Evolutionary conservation across 495 filamentous ascomycete genomes (phyloP).

Genomic region (Lasiosphaeris hirsuta): DNA sequence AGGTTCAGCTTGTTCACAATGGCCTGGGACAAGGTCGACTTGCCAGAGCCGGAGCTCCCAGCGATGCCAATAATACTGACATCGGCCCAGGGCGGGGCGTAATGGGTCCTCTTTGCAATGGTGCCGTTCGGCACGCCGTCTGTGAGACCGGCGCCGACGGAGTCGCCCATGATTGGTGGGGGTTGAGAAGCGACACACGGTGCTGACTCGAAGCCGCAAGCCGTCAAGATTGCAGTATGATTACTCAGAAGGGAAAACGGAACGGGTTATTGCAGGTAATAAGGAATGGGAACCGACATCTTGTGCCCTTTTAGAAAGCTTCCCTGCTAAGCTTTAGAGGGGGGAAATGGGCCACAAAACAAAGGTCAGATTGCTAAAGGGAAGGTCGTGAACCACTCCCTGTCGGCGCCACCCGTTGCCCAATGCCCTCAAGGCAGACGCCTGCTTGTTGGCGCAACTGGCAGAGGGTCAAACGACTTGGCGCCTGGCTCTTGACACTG

Average conservation of each 20-base stretch:
- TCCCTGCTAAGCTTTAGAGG: too few species aligned
- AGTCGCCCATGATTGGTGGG: slow-evolving; percentile 4
- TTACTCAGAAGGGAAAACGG: background rate
- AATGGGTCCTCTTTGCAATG: slow-evolving; percentile 57
- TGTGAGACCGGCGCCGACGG: slow-evolving; percentile 9
- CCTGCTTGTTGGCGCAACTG: too few species aligned
- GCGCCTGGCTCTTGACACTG: background rate
- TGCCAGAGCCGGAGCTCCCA: slow-evolving; percentile 92
- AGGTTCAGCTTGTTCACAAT: slow-evolving; percentile 87
- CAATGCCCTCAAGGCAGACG: too few species aligned
- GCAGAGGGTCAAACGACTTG: background rate
- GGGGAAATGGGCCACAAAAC: too few species aligned
- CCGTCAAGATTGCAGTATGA: background rate
- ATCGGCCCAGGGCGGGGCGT: slow-evolving; percentile 92
- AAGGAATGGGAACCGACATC: too few species aligned
- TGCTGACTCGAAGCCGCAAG: too few species aligned
- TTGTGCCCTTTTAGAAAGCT: too few species aligned
- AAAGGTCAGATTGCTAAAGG: too few species aligned
- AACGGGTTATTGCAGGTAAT: background rate
- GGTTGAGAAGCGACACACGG: background rate
- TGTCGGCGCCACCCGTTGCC: too few species aligned
- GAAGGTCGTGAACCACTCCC: too few species aligned
- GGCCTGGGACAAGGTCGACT: slow-evolving; percentile 90
- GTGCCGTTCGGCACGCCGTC: slow-evolving; percentile 28
- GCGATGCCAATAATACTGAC: slow-evolving; percentile 94